Conservation (phyloP, 768 basidiomycete species). For the Daedaleopsis sinensis region DNA sequence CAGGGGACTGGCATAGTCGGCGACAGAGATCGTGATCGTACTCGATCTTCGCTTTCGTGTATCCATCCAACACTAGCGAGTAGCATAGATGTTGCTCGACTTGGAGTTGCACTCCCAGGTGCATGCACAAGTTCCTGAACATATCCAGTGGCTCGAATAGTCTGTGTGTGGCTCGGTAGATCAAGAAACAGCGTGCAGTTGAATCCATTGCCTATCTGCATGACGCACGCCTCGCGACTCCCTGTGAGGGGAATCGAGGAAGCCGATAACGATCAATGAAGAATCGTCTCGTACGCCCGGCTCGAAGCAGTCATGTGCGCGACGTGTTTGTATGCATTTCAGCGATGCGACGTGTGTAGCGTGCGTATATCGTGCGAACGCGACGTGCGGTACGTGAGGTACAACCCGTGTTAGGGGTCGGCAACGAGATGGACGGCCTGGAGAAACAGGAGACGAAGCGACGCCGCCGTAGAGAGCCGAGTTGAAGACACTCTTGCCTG, state of each 20-base stretch:
- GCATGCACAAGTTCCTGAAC: background rate
- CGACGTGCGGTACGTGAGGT: background rate
- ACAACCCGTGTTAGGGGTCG: background rate
- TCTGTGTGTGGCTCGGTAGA: constrained; percentile 1
- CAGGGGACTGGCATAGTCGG: constrained; percentile 10
- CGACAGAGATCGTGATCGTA: constrained; percentile 3
- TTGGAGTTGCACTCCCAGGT: background rate
- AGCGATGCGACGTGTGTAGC: background rate
- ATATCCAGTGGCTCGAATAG: no score
- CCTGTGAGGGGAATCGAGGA: constrained; percentile 5
- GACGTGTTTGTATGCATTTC: background rate
- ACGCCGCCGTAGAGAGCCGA: background rate
- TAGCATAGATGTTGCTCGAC: background rate
- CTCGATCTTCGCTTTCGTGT: background rate
- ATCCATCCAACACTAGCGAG: background rate
- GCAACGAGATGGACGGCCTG: background rate
- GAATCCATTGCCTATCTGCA: constrained; percentile 13
- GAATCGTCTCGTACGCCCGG: constrained; percentile 19
- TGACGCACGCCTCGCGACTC: constrained; percentile 19
- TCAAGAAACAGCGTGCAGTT: constrained; percentile 6
- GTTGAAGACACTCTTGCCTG: background rate
- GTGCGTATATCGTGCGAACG: background rate
- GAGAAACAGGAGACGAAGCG: background rate
- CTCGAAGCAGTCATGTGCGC: constrained; percentile 17
- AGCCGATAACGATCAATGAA: constrained; percentile 16